These are phyloP conservation scores for Crepidotus sp. DNA, from an alignment of 1,284 basidiomycete genomes.

Conservation along the genomic window DNA sequence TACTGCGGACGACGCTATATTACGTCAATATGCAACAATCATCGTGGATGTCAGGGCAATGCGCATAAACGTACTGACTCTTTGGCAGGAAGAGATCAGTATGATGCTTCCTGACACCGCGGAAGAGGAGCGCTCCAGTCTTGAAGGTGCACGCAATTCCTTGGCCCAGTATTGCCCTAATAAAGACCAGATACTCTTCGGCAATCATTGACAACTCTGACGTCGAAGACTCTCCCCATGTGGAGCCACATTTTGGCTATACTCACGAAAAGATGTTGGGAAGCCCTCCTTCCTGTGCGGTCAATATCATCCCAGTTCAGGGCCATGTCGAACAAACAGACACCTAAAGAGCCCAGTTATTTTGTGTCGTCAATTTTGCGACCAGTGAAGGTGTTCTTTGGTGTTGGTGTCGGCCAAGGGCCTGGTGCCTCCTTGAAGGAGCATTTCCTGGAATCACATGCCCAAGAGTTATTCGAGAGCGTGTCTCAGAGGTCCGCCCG, in stretches of 20 bases:
- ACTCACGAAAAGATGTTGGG: constrained; percentile 71
- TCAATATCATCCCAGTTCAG: constrained; percentile 84
- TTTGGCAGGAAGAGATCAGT: constrained; percentile 64
- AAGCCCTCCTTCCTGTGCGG: constrained; percentile 79
- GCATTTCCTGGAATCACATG: constrained; percentile 45
- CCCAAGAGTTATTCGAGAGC: constrained; percentile 62
- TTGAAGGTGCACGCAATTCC: constrained; percentile 41
- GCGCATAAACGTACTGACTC: constrained; percentile 36
- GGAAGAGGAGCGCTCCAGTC: constrained; percentile 30
- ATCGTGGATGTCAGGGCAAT: constrained; percentile 59
- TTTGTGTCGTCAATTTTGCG: constrained; percentile 78
- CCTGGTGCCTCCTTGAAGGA: constrained; percentile 51
- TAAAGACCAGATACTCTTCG: constrained; percentile 45
- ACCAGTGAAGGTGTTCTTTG: constrained; percentile 76
- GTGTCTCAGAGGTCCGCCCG: constrained; percentile 55
- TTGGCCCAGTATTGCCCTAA: neutral
- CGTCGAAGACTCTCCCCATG: constrained; percentile 42
- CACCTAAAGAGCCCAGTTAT: constrained; percentile 71
- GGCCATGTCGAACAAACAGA: constrained; percentile 66
- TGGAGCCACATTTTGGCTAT: constrained; percentile 63
- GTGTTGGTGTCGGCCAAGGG: constrained; percentile 43
- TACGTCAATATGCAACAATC: constrained; percentile 54
- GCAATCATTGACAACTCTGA: constrained; percentile 40
- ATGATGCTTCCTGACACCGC: constrained; percentile 44
- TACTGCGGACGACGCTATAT: constrained; percentile 48